phyloP scores from a whole-genome alignment of 805 yeast species.

The Tetrapisispora fleetii region DNA sequence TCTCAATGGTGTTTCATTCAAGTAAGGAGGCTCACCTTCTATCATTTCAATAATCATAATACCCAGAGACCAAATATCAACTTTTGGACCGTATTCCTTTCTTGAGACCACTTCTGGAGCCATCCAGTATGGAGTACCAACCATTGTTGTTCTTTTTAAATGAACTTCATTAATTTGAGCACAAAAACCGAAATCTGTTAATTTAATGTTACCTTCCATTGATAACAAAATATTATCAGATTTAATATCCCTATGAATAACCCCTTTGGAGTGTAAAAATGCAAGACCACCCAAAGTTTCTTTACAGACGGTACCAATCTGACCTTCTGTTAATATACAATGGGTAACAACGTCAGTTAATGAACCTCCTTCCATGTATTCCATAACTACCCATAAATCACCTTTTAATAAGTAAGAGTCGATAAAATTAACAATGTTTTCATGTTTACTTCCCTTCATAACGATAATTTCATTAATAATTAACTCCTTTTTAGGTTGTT shows the following conservation, averaged over 20 bases:
- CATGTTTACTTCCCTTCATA: constrained; percentile 85
- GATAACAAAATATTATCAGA: constrained; percentile 85
- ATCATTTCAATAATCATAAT: constrained; percentile 98
- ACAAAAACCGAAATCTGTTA: constrained; percentile 95
- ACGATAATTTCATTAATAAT: constrained; percentile 92
- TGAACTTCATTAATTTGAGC: constrained; percentile 81
- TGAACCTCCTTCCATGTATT: constrained; percentile 98
- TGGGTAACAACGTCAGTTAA: constrained; percentile 92
- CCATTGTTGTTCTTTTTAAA: constrained; percentile 92
- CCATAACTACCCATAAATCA: constrained; percentile 96
- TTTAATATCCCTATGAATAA: constrained; percentile 90
- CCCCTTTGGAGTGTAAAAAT: constrained; percentile 83
- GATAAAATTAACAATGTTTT: constrained; percentile 87
- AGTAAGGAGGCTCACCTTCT: constrained; percentile 97
- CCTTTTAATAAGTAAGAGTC: constrained; percentile 72
- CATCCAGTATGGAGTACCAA: constrained; percentile 99
- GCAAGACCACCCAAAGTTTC: constrained; percentile 82
- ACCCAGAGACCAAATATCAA: constrained; percentile 96
- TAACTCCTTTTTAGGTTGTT: constrained; percentile 91
- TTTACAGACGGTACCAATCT: constrained; percentile 88
- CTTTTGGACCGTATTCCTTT: constrained; percentile 92
- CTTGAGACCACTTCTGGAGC: constrained; percentile 97
- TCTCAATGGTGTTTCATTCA: constrained; percentile 90
- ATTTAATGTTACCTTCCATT: constrained; percentile 77
- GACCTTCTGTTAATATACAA: constrained; percentile 80